These are phyloP conservation scores for Cyclostephanos tholiformis DNA, from an alignment of 108 stramenopile genomes.

Conservation along the genomic window DNA sequence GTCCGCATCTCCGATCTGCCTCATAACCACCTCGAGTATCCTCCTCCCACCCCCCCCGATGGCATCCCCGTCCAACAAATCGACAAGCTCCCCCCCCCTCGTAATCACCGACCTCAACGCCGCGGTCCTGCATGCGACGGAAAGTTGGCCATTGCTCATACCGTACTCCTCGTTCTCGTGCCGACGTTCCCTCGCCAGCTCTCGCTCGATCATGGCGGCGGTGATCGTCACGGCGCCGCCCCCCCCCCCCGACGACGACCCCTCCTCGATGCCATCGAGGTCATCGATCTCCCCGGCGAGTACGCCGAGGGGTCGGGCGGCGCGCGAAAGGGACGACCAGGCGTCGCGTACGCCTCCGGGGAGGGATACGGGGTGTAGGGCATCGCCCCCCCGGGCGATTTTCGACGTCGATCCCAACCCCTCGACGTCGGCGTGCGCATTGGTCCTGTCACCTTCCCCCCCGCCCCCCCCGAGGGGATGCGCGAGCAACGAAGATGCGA, in stretches of 20 bases:
- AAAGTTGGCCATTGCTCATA: conserved; percentile 66
- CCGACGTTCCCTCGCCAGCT: conserved; percentile 25
- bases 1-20: conserved; percentile 10
- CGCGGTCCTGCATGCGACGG: conserved; percentile 49
- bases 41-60: conserved; percentile 13
- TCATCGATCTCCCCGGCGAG: conserved; percentile 26
- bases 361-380: conserved; percentile 37
- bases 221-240: conserved; percentile 14
- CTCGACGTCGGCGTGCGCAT: not conserved
- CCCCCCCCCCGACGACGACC: not conserved
- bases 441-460: conserved; percentile 7
- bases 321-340: conserved; percentile 53
- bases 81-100: conserved; percentile 43
- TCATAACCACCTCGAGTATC: conserved; percentile 14
- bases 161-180: conserved; percentile 42
- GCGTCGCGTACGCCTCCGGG: conserved; percentile 80
- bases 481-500: conserved; percentile 62
- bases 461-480: conserved; percentile 36
- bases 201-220: conserved; percentile 36
- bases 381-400: conserved; percentile 29
- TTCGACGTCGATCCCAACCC: not conserved
- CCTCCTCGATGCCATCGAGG: conserved; percentile 5
- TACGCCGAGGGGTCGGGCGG: conserved; percentile 15
- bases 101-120: conserved; percentile 48
- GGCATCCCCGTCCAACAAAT: conserved; percentile 42